Base-by-base conservation (phyloP, 352 stramenopile genomes). In the Pythium aristosporum region DNA sequence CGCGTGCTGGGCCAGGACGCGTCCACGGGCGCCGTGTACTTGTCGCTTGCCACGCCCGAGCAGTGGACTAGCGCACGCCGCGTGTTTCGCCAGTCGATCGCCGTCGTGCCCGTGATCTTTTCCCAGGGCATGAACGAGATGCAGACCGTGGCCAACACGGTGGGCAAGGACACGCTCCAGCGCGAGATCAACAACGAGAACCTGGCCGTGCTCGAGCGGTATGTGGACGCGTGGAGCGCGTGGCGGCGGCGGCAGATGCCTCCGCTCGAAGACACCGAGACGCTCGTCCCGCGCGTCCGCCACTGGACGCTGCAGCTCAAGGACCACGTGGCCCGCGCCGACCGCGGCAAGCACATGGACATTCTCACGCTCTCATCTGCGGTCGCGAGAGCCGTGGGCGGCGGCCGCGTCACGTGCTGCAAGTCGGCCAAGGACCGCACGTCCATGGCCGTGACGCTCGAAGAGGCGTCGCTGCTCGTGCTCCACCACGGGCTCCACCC, bases 381-480 rank as follows among this genome's bases (percentile, higher is more conserved):
- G 30, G 80, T 94, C 34, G 77, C 82, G 13, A 75, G 87, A 20
- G 74, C 68, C 0, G 71, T 99, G 21, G 90, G 93, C 23, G 96
- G 94, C 30, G 94, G 93, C 3, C 87, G 91, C 43, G 83, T 97
- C 36, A 96, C 96, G 1, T 99, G 98, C 80, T 99, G 96, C 77
- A 99, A 99, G 71, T 97, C 84, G 49, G 96, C 96, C 12, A 99
- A 99, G 67, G 96, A 99, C 74, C 87, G 97, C 23, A 99, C 97
- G 21, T 93, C 94, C 28, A 99, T 99, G 97, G 96, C 96, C 54
- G 87, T 98, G 41, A 99, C 96, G 15, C 93, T 98, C 25, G 97
- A 98, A 69, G 80, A 94, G 67, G 84, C 84, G 0, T 88, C 86
- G 46, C 56, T 92, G 57, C 68, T 94, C 36, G 80, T 82, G 48